These are phyloP conservation scores for Macrolepiota fuliginosa DNA, from an alignment of 768 basidiomycete species.

Conservation along the genomic window DNA sequence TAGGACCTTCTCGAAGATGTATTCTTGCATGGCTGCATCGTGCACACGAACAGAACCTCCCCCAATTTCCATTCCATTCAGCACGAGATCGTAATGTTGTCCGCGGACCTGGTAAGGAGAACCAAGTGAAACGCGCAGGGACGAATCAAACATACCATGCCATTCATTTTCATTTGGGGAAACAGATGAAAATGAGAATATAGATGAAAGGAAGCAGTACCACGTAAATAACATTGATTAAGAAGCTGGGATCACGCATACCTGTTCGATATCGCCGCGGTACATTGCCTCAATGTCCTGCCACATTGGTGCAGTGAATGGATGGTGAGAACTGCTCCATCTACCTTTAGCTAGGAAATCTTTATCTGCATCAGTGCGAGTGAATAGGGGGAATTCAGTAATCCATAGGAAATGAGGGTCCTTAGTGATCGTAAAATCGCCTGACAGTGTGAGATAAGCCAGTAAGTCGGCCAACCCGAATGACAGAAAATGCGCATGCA, in stretches of 20 bases:
- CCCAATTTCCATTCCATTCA: slow-evolving; percentile 93
- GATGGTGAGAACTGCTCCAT: slow-evolving; percentile 93
- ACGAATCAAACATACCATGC: slow-evolving; percentile 6
- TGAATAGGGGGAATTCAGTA: slow-evolving; percentile 93
- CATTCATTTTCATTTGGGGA: background rate
- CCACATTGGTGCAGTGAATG: slow-evolving; percentile 95
- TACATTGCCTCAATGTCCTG: slow-evolving; percentile 82
- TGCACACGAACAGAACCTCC: slow-evolving; percentile 94
- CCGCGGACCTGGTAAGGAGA: slow-evolving; percentile 66
- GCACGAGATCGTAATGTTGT: slow-evolving; percentile 94
- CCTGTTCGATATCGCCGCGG: slow-evolving; percentile 59
- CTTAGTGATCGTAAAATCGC: slow-evolving; percentile 50
- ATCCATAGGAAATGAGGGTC: slow-evolving; percentile 90
- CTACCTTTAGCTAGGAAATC: slow-evolving; percentile 80
- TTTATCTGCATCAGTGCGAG: slow-evolving; percentile 85
- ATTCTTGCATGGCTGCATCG: slow-evolving; percentile 83
- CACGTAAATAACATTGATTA: slow-evolving; percentile 10
- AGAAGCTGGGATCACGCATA: slow-evolving; percentile 25
- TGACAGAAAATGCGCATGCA: slow-evolving; percentile 12
- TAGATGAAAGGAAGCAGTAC: slow-evolving; percentile 3
- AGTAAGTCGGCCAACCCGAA: slow-evolving; percentile 9
- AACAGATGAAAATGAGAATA: slow-evolving; percentile 7
- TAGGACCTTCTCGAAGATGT: slow-evolving; percentile 72
- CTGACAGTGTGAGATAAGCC: slow-evolving; percentile 30
- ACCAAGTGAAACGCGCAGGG: slow-evolving; percentile 3